Evolutionary conservation across 305 asterid species (phyloP), one percentile per base, ranked within the genome.

Genomic region (Fraxinus nigra): DNA sequence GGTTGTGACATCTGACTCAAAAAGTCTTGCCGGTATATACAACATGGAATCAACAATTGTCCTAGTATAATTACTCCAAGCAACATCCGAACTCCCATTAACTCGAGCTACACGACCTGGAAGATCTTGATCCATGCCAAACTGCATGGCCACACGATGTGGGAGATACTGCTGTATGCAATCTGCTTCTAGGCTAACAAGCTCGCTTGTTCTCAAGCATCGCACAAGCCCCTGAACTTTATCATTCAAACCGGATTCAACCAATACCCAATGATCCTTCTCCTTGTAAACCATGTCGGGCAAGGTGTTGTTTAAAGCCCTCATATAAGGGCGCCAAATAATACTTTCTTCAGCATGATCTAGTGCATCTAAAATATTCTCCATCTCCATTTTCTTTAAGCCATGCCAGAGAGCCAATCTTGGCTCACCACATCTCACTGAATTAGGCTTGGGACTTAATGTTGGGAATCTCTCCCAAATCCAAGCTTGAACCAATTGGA

Each of bases 121-220:
- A 32, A 90, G 28, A 37, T 88, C 93, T 78, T 90, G 93, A 88
- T 90, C 93, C 75, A 80, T 24, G 1, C 92, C 92, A 26, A 91
- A 89, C 8, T 91, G 92, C 92, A 59, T 86, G 4, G 90, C 85
- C 16, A 90, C 92, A 1, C 92, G 87, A 54, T 90, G 89, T 3
- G 92, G 90, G 65, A 80, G 79, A 76, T 89, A 87, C 5, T 79
- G 84, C 67, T 89, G 84, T 18, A 86, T 51, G 75, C 87, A 80
- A 5, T 18, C 48, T 5, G 38, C 11, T 14, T 84, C 87, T 34
- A 78, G 26, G 24, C 92, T 83, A 14, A 81, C 88, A 18, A 89
- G 81, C 79, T 85, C 83, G 77, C 84, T 76, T 7, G 81, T 10
- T 82, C 90, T 82, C 83, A 86, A 77, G 76, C 87, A 83, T 38